Percentiles rank a stretch among this genome's conserved stretches.
Evolutionary conservation across 1,284 basidiomycete species (phyloP).

Genomic region (Taiwanofungus camphoratus): DNA sequence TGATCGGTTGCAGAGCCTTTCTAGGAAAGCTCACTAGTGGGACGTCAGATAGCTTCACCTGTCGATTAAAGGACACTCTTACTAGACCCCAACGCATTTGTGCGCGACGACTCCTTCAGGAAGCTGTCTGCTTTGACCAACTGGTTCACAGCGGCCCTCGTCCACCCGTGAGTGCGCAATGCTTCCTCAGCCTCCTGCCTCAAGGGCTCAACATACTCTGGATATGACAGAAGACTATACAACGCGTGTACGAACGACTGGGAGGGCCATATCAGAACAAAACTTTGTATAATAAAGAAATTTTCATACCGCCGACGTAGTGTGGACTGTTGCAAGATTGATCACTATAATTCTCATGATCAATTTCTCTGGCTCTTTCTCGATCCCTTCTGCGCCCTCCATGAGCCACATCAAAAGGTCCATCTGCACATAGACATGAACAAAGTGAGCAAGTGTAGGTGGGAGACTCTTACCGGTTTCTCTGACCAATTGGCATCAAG

Average conservation of each 20-base stretch:
- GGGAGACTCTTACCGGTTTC: conserved; percentile 15
- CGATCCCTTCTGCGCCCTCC: conserved; percentile 30
- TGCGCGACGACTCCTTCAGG: conserved; percentile 38
- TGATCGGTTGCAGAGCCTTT: conserved; percentile 18
- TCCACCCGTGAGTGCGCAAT: conserved; percentile 34
- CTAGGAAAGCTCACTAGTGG: conserved; percentile 23
- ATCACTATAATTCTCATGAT: conserved; percentile 36
- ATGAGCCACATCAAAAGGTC: conserved; percentile 43
- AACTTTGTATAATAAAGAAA: neutral
- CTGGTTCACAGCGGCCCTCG: conserved; percentile 32
- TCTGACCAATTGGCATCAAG: conserved; percentile 10
- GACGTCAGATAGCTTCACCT: conserved; percentile 19
- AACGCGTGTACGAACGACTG: conserved; percentile 10
- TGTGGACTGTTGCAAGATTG: conserved; percentile 41
- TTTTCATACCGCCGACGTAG: conserved; percentile 29
- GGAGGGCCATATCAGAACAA: neutral
- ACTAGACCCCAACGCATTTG: conserved; percentile 18
- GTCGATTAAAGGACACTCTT: neutral
- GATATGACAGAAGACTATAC: conserved; percentile 31
- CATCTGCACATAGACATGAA: conserved; percentile 30
- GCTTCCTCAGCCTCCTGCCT: conserved; percentile 36
- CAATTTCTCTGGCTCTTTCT: conserved; percentile 27
- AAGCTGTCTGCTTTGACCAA: conserved; percentile 46
- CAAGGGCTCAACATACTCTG: conserved; percentile 32
- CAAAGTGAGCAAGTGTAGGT: no score